These are phyloP conservation scores for Senna tora DNA, from an alignment of 306 rosid species.

Conservation along the genomic window DNA sequence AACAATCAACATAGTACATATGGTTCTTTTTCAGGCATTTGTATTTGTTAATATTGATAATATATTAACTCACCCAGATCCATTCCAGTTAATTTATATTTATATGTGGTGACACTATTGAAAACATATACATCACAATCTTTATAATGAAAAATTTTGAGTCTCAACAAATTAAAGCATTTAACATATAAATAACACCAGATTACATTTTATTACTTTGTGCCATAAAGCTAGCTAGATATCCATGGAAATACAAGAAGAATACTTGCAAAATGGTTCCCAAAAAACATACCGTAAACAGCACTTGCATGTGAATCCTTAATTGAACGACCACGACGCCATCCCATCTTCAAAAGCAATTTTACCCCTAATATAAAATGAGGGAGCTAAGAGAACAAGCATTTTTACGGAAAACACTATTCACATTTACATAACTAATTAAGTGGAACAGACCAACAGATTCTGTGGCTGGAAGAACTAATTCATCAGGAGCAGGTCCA, in stretches of 20 bases:
- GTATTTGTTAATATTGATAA: background rate
- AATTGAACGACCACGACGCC: constrained; percentile 95
- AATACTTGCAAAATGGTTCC: constrained; percentile 22
- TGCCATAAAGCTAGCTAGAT: constrained; percentile 11
- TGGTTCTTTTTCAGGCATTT: background rate
- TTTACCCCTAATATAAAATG: constrained; percentile 65
- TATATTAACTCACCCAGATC: background rate
- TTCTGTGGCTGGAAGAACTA: constrained; percentile 84
- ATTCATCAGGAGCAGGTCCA: constrained; percentile 93
- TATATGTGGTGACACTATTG: background rate
- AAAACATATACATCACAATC: constrained; percentile 23
- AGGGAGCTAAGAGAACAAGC: constrained; percentile 30
- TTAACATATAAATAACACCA: constrained; percentile 1
- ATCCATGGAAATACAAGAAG: constrained; percentile 20
- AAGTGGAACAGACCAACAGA: constrained; percentile 74
- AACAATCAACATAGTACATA: constrained; percentile 13
- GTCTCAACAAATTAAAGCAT: constrained; percentile 12
- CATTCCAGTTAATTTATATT: background rate
- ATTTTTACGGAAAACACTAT: constrained; percentile 18
- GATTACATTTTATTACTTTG: constrained; percentile 2
- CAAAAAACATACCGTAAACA: constrained; percentile 60
- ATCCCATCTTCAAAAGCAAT: constrained; percentile 94
- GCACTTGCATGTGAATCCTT: constrained; percentile 76
- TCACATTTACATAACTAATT: constrained; percentile 19
- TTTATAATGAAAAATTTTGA: background rate